Conservation (phyloP, 371 early-diverging fungal genomes). For the Conidiobolus coronatus region DNA sequence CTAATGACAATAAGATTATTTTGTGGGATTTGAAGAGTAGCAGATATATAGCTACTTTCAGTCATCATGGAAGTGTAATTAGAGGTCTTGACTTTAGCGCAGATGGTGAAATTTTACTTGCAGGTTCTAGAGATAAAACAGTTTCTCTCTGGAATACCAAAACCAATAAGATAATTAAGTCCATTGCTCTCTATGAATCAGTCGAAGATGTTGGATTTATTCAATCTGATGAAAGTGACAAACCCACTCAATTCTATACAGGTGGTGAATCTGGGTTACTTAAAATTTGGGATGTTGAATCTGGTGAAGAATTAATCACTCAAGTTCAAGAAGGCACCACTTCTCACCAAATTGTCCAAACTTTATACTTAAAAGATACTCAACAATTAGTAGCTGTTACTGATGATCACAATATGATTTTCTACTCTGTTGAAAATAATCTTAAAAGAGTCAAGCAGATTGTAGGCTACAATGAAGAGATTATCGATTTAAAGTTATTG, state of each 20-base stretch:
- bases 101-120: constrained; percentile 51
- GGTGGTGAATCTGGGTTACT: constrained; percentile 57
- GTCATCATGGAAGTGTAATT: constrained; percentile 76
- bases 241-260: constrained; percentile 39
- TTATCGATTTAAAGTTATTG: constrained; percentile 41
- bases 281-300: constrained; percentile 42
- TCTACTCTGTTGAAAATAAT: constrained; percentile 28
- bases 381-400: constrained; percentile 25
- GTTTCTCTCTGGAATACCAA: constrained; percentile 78
- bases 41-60: constrained; percentile 46
- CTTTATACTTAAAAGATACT: constrained; percentile 17
- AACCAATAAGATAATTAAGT: constrained; percentile 37
- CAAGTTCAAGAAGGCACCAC: constrained; percentile 34
- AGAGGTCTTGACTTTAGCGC: constrained; percentile 62
- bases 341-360: constrained; percentile 36
- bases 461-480: constrained; percentile 88
- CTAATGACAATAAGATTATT: constrained; percentile 73
- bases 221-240: constrained; percentile 12
- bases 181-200: constrained; percentile 66
- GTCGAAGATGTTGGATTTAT: constrained; percentile 50
- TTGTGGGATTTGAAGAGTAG: constrained; percentile 68
- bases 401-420: constrained; percentile 71
- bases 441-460: constrained; percentile 50
- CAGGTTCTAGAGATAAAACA: constrained; percentile 85
- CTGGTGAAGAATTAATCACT: constrained; percentile 27